Conservation (phyloP, 257 asterid species). For the Scutellaria baicalensis region DNA sequence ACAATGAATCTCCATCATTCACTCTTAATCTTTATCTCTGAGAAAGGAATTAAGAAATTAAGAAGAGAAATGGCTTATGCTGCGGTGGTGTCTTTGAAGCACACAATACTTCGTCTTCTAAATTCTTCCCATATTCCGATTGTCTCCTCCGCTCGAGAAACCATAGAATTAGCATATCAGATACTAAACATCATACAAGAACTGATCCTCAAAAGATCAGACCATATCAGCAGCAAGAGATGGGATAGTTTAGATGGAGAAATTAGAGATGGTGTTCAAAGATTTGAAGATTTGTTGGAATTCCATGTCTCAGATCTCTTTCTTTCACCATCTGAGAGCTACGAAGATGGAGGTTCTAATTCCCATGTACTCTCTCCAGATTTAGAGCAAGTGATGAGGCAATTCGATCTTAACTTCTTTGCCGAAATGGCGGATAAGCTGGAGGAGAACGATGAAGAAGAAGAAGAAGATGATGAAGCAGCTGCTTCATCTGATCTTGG, state of each 20-base stretch:
- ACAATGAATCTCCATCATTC: no score
- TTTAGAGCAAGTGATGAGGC: neutral
- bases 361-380: neutral
- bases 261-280: neutral
- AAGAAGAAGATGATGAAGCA: no score
- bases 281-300: neutral
- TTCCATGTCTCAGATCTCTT: neutral
- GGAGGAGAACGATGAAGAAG: neutral
- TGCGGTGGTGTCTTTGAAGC: neutral
- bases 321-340: neutral
- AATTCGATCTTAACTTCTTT: neutral
- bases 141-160: neutral
- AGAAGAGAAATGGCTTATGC: neutral
- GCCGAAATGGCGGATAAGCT: neutral
- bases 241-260: neutral
- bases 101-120: neutral
- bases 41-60: no score
- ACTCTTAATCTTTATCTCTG: no score
- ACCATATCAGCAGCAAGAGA: neutral
- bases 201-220: neutral
- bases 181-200: neutral
- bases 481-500: no score
- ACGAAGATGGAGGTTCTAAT: neutral
- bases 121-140: neutral
- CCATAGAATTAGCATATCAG: neutral